Percentiles rank a stretch among this genome's conserved stretches.
Conservation (phyloP, 306 rosid species). For the Quercus agrifolia region DNA sequence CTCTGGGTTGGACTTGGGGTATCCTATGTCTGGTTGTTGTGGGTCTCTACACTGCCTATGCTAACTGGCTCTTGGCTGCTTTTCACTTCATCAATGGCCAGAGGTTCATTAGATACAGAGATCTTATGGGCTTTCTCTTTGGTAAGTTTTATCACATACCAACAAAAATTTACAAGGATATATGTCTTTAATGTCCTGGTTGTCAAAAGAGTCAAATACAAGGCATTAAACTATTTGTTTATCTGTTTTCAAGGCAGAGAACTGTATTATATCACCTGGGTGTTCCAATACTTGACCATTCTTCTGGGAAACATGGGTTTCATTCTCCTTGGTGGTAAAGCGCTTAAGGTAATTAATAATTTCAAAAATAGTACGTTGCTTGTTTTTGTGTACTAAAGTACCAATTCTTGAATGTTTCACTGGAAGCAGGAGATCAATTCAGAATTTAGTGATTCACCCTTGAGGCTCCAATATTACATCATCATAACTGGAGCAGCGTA, state of each 20-base stretch:
- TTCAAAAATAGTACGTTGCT: neutral
- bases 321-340: constrained; percentile 58
- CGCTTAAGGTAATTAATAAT: constrained; percentile 38
- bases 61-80: constrained; percentile 58
- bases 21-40: constrained; percentile 36
- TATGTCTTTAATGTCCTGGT: neutral
- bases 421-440: constrained; percentile 45
- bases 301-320: constrained; percentile 61
- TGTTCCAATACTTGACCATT: constrained; percentile 43
- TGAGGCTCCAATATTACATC: constrained; percentile 56
- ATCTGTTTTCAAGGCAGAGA: constrained; percentile 25
- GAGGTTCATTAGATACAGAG: constrained; percentile 70
- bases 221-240: neutral
- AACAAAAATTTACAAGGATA: neutral
- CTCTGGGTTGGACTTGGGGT: constrained; percentile 69
- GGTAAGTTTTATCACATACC: constrained; percentile 21
- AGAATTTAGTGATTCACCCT: constrained; percentile 39
- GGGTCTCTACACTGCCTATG: constrained; percentile 58
- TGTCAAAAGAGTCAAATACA: neutral
- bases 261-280: constrained; percentile 51
- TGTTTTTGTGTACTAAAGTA: neutral
- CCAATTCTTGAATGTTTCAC: neutral
- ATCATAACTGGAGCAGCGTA: constrained; percentile 43
- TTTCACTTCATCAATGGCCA: constrained; percentile 54
- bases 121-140: constrained; percentile 49